These are phyloP conservation scores for Leccinum olivaceopallidum DNA, from an alignment of 768 basidiomycete species.

Conservation along the genomic window DNA sequence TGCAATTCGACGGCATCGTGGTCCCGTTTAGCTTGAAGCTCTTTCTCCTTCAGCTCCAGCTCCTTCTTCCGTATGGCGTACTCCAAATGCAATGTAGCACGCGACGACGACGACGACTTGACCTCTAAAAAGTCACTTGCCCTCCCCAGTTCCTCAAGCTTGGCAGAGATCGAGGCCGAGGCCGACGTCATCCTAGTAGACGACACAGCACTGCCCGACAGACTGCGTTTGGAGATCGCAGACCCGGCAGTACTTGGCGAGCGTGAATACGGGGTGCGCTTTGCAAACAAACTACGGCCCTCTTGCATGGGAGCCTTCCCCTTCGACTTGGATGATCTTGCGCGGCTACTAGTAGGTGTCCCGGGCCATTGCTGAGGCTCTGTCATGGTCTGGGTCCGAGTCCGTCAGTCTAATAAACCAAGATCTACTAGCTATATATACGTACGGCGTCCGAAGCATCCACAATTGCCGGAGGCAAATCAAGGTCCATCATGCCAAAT, in stretches of 20 bases:
- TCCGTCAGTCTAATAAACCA: not conserved
- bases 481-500: too few species aligned
- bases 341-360: too few species aligned
- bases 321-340: not conserved
- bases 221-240: not conserved
- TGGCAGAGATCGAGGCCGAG: not conserved
- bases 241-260: not conserved
- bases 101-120: not conserved
- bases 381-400: too few species aligned
- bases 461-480: too few species aligned
- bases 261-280: not conserved
- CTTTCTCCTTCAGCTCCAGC: not conserved
- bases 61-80: conserved; percentile 4
- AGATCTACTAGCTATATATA: not conserved
- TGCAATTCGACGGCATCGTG: too few species aligned
- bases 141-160: conserved; percentile 1
- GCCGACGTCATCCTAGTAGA: not conserved
- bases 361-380: not conserved
- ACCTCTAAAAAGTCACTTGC: not conserved
- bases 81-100: not conserved
- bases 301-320: not conserved
- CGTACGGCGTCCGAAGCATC: too few species aligned
- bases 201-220: not conserved
- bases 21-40: not conserved
- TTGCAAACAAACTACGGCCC: not conserved